Evolutionary conservation across 345 rosid species (phyloP), one percentile per base, ranked within the genome.

Genomic region (Salix exigua): DNA sequence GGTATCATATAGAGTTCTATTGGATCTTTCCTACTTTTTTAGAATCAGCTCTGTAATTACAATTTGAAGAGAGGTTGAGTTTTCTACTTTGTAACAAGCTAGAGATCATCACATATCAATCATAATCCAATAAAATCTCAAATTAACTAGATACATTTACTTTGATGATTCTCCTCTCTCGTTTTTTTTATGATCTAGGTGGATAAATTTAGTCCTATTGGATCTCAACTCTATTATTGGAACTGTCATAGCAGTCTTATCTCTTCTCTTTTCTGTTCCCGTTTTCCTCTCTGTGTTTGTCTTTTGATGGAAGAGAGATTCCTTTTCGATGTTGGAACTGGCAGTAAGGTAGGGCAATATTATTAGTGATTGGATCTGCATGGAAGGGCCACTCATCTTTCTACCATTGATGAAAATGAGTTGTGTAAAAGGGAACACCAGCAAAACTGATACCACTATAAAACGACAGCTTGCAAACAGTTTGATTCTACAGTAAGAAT

Each of bases 221-320:
- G 90, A 84, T 88, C 88, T 87, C 82, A 80, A 73, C 72, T 74
- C 81, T 78, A 77, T 63, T 69, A 73, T 74, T 70, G 82, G 68
- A 80, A 82, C 72, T 66, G 79, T 70, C 79, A 78, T 77, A 18
- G 23, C 44, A 50, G 0, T 35, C 61, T 31, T 69, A 75, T 71
- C 46, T 55, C 28, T 31, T 50, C 44, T 61, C 71, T 71, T 78
- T 72, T 80, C 77, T 44, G 42, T 28, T n/a, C 48, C 48, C 77
- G 82, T 79, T 84, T 79, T 85, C 79, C 75, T 78, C 70, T 78
- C 68, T 76, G 73, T 81, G n/a, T 87, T 78, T 85, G 77, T 77
- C 75, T 80, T 42, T 42, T 83, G 80, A 82, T 74, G 78, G 84
- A 64, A 84, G 81, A 86, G 85, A 88, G 90, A 89, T 86, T 88